Evolutionary conservation across 148 eudicot species (phyloP).

Genomic region (Dianthus caryophyllus): DNA sequence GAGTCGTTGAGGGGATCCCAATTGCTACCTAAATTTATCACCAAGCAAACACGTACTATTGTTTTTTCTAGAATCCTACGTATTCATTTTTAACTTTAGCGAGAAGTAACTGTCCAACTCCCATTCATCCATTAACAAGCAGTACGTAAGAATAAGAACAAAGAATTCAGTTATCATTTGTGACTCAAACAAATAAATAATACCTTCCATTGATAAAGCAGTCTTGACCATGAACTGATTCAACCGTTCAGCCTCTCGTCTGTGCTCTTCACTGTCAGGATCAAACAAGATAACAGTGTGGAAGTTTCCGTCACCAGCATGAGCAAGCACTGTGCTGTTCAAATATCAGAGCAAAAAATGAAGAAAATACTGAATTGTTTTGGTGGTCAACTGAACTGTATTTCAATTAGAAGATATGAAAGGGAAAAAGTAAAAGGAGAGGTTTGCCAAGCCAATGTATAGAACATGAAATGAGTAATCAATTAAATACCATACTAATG

Average conservation of each 20-base stretch:
- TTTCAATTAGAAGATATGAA: not conserved
- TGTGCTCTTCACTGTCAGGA: constrained; percentile 68
- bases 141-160: too few species aligned
- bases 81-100: not conserved
- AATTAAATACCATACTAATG: constrained; percentile 58
- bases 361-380: not conserved
- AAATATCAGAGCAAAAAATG: not conserved
- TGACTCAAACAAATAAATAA: not conserved
- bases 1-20: too few species aligned
- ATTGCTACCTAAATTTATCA: too few species aligned
- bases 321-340: constrained; percentile 88
- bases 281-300: constrained; percentile 84
- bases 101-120: not conserved
- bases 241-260: constrained; percentile 86
- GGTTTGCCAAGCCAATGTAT: not conserved
- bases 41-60: not conserved
- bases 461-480: not conserved
- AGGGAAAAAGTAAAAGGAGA: not conserved
- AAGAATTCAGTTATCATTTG: not conserved
- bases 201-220: constrained; percentile 95
- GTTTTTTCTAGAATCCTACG: not conserved
- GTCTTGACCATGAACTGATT: constrained; percentile 85
- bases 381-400: not conserved
- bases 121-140: too few species aligned
- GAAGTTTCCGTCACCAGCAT: constrained; percentile 99